A percentile compares a stretch with the other conserved stretches of the same genome.
Conservation (phyloP, 768 basidiomycete species). For the Naganishia vaughanmartiniae region DNA sequence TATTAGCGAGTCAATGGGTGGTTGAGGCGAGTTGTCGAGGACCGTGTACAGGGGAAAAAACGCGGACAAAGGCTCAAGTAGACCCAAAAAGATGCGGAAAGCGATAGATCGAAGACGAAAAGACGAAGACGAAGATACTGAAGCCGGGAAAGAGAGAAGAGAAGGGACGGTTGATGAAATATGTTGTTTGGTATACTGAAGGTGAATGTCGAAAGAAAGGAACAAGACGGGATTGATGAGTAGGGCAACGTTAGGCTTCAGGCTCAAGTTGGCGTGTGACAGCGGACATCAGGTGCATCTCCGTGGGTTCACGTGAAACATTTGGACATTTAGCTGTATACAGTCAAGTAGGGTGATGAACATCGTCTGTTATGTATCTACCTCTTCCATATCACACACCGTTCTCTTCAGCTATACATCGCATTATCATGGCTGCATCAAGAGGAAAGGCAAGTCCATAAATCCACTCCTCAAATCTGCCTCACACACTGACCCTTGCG, state of each 20-base stretch:
- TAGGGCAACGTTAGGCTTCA: too few relatives aligned
- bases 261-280: too few relatives aligned
- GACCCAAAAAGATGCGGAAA: not conserved
- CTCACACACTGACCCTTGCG: not conserved
- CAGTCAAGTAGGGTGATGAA: too few relatives aligned
- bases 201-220: too few relatives aligned
- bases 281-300: too few relatives aligned
- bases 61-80: not conserved
- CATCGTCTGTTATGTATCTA: too few relatives aligned
- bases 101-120: constrained; percentile 36
- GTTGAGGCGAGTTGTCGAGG: not conserved
- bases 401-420: not conserved
- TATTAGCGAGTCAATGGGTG: not conserved
- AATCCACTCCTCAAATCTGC: not conserved
- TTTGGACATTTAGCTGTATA: too few relatives aligned
- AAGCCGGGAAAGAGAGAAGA: constrained; percentile 54
- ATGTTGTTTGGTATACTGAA: too few relatives aligned
- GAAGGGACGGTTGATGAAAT: constrained; percentile 31
- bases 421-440: constrained; percentile 37
- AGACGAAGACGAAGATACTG: constrained; percentile 57
- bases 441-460: constrained; percentile 38
- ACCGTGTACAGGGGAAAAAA: not conserved
- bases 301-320: too few relatives aligned
- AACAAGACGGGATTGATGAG: too few relatives aligned
- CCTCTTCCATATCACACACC: too few relatives aligned